Conservation (phyloP, 768 basidiomycete species). For the Collybia mongolica region DNA sequence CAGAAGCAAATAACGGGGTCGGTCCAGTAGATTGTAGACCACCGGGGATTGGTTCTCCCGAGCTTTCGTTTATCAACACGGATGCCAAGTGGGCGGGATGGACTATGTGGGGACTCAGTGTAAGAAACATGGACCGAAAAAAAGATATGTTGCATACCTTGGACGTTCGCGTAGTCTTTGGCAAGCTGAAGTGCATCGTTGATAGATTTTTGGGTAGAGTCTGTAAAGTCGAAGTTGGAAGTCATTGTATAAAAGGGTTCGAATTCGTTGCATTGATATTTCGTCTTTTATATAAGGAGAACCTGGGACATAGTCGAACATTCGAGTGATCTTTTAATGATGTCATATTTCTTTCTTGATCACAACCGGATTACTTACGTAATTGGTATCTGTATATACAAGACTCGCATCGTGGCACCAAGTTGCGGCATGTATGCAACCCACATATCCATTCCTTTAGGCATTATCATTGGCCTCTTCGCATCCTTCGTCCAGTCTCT, state of each 20-base stretch:
- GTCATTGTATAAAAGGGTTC: slow-evolving; percentile 29
- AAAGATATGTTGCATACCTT: slow-evolving; percentile 46
- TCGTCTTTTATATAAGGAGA: too few species aligned
- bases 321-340: too few species aligned
- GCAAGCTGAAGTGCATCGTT: slow-evolving; percentile 76
- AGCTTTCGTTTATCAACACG: slow-evolving; percentile 72
- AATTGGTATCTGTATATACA: neutral
- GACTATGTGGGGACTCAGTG: slow-evolving; percentile 39
- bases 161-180: slow-evolving; percentile 79
- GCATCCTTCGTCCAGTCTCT: slow-evolving; percentile 89
- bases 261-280: too few species aligned
- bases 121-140: slow-evolving; percentile 7
- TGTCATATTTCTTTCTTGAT: too few species aligned
- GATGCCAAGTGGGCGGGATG: slow-evolving; percentile 83
- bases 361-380: neutral
- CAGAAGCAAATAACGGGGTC: slow-evolving; percentile 70
- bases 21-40: slow-evolving; percentile 25
- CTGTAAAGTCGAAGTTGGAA: slow-evolving; percentile 78
- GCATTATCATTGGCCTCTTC: slow-evolving; percentile 64
- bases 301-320: too few species aligned
- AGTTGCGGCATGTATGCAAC: slow-evolving; percentile 16
- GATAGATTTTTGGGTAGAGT: slow-evolving; percentile 74
- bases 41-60: slow-evolving; percentile 32
- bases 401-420: neutral
- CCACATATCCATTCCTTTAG: slow-evolving; percentile 46